phyloP scores from a whole-genome alignment of 305 asterid species.

The Caryopteris hybrid region DNA sequence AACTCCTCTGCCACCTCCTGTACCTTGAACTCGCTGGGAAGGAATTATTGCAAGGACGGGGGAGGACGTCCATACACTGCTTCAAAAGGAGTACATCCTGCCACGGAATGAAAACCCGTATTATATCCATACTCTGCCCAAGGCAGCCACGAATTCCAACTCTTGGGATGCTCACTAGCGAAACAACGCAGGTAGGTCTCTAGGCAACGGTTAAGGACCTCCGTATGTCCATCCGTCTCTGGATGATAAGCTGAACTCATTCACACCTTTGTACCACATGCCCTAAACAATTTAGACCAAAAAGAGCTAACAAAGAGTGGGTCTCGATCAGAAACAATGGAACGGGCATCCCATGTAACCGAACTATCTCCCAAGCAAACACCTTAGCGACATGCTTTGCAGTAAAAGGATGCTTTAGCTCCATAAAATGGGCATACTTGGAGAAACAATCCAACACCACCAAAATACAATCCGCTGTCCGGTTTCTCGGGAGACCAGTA shows the following conservation, averaged over 20 bases:
- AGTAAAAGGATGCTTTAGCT: background rate
- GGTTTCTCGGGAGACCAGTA: background rate
- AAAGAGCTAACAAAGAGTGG: background rate
- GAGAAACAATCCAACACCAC: background rate
- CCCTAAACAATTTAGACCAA: background rate
- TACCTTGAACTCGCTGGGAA: too few relatives aligned
- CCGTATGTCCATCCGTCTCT: too few relatives aligned
- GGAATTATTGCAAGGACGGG: too few relatives aligned
- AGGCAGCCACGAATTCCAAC: background rate
- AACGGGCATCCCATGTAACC: too few relatives aligned
- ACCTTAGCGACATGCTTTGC: background rate
- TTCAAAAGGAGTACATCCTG: too few relatives aligned
- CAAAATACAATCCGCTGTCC: background rate
- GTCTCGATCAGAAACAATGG: too few relatives aligned
- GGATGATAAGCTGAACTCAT: too few relatives aligned
- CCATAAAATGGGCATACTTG: background rate
- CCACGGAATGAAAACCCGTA: too few relatives aligned
- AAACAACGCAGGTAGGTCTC: background rate
- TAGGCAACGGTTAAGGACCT: background rate
- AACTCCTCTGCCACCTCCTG: too few relatives aligned
- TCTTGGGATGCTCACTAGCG: background rate
- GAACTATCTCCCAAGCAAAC: too few relatives aligned
- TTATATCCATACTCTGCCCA: too few relatives aligned
- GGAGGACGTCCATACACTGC: too few relatives aligned
- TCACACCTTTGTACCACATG: background rate